Percentiles rank a stretch among this genome's conserved stretches.
These are phyloP conservation scores for Diaporthe helianthi DNA, from an alignment of 2,329 filamentous ascomycete genomes.

Conservation along the genomic window DNA sequence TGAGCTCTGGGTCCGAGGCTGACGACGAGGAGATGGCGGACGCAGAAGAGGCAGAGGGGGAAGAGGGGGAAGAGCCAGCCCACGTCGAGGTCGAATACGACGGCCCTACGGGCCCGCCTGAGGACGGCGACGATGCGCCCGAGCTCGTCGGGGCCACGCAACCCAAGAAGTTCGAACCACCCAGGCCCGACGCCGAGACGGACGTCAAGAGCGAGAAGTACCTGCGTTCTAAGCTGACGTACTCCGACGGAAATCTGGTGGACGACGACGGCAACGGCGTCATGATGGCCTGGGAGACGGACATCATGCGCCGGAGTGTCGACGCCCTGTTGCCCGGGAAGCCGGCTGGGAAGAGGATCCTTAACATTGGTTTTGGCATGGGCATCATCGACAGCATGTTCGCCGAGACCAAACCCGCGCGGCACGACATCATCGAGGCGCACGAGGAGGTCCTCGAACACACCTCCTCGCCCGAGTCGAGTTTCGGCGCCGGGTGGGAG, in stretches of 20 bases:
- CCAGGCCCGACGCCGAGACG: conserved; percentile 47
- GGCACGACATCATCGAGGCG: conserved; percentile 87
- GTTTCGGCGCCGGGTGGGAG: conserved; percentile 65
- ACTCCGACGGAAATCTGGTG: conserved; percentile 71
- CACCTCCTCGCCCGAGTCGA: conserved; percentile 56
- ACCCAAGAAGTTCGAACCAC: conserved; percentile 45
- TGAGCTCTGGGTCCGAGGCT: conserved; percentile 64
- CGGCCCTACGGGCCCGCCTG: conserved; percentile 35
- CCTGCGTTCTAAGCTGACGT: conserved; percentile 70
- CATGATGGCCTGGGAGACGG: conserved; percentile 93
- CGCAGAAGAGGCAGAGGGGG: conserved; percentile 43
- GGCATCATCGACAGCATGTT: conserved; percentile 85
- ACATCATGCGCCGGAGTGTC: conserved; percentile 83
- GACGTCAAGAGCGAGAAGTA: conserved; percentile 71
- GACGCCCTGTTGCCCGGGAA: conserved; percentile 62
- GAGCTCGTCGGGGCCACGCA: conserved; percentile 41
- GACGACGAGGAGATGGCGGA: conserved; percentile 53
- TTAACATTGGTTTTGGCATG: conserved; percentile 92
- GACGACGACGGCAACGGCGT: conserved; percentile 82
- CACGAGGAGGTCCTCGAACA: conserved; percentile 78
- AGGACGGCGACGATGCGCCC: conserved; percentile 45
- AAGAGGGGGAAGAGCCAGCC: conserved; percentile 39
- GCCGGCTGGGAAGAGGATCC: conserved; percentile 66
- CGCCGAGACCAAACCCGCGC: conserved; percentile 68
- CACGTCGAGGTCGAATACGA: conserved; percentile 30